These are phyloP conservation scores for Neonectria magnoliae DNA, from an alignment of 2,329 filamentous ascomycete genomes.

Conservation along the genomic window DNA sequence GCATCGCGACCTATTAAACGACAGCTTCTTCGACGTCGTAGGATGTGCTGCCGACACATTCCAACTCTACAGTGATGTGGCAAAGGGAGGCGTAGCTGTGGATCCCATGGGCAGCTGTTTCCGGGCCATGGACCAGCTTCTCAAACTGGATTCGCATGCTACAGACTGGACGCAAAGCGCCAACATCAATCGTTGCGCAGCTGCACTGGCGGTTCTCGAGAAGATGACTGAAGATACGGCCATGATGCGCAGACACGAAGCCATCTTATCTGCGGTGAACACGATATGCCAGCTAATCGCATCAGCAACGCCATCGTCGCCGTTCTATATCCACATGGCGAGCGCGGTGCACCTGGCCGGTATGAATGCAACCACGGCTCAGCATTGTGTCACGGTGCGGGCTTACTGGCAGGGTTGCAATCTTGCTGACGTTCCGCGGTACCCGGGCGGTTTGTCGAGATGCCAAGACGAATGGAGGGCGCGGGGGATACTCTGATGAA, in stretches of 20 bases:
- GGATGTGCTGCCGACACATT: constrained; percentile 52
- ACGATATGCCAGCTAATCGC: constrained; percentile 49
- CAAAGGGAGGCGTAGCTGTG: constrained; percentile 32
- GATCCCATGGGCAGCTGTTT: constrained; percentile 33
- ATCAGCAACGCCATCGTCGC: constrained; percentile 44
- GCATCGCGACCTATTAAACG: constrained; percentile 49
- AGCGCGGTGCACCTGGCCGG: constrained; percentile 50
- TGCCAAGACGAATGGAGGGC: constrained; percentile 49
- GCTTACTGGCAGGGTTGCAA: constrained; percentile 52
- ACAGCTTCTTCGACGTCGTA: constrained; percentile 49
- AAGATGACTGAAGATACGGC: background rate
- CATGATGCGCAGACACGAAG: background rate
- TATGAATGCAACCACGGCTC: constrained; percentile 45
- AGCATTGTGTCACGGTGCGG: constrained; percentile 49
- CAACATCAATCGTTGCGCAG: constrained; percentile 50
- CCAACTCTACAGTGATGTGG: constrained; percentile 47
- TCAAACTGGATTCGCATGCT: constrained; percentile 27
- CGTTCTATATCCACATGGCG: constrained; percentile 53
- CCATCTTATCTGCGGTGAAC: constrained; percentile 46
- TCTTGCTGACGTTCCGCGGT: constrained; percentile 50
- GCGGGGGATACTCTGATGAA: constrained; percentile 31
- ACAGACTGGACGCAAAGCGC: constrained; percentile 38
- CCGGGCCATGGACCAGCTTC: constrained; percentile 42
- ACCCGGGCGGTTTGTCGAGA: constrained; percentile 40
- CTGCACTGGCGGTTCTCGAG: constrained; percentile 46